phyloP scores from a whole-genome alignment of 2,329 filamentous ascomycete species.

The Xylaria sp. region DNA sequence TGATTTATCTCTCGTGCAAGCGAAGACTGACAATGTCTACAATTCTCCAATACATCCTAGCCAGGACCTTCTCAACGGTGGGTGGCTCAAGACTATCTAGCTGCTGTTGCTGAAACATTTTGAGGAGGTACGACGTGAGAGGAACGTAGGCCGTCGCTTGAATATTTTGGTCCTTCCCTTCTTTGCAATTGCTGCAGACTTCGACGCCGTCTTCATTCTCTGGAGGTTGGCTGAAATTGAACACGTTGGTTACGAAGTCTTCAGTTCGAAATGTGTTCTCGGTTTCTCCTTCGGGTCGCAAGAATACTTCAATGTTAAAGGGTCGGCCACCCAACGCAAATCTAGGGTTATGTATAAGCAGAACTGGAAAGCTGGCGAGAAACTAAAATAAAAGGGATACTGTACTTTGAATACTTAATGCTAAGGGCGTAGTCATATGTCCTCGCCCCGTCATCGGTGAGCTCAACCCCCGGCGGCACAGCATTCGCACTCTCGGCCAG shows the following conservation, averaged over 20 bases:
- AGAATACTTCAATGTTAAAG: conserved; percentile 36
- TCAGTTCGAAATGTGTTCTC: conserved; percentile 27
- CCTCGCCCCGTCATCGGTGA: conserved; percentile 15
- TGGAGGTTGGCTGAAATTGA: conserved; percentile 35
- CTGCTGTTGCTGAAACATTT: conserved; percentile 35
- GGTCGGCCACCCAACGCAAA: conserved; percentile 35
- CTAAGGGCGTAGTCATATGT: conserved; percentile 35
- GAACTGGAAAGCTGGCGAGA: background rate
- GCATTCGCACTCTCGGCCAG: conserved; percentile 20
- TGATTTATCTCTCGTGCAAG: background rate
- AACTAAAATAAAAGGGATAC: background rate
- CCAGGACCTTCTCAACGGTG: conserved; percentile 30
- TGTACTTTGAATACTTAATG: conserved; percentile 36
- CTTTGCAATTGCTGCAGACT: conserved; percentile 36
- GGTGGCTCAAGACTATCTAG: conserved; percentile 25
- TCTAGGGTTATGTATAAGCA: conserved; percentile 14
- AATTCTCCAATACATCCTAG: conserved; percentile 37
- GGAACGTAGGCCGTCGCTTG: conserved; percentile 34
- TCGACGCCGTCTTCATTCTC: conserved; percentile 32
- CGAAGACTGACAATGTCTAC: conserved; percentile 27
- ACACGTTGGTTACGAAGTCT: conserved; percentile 36
- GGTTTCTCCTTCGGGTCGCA: conserved; percentile 25
- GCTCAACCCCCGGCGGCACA: conserved; percentile 23
- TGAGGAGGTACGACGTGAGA: conserved; percentile 34
- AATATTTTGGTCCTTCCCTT: conserved; percentile 26